These are phyloP conservation scores for Shiraia sp. DNA, from an alignment of 2,329 filamentous ascomycete genomes.

Conservation along the genomic window DNA sequence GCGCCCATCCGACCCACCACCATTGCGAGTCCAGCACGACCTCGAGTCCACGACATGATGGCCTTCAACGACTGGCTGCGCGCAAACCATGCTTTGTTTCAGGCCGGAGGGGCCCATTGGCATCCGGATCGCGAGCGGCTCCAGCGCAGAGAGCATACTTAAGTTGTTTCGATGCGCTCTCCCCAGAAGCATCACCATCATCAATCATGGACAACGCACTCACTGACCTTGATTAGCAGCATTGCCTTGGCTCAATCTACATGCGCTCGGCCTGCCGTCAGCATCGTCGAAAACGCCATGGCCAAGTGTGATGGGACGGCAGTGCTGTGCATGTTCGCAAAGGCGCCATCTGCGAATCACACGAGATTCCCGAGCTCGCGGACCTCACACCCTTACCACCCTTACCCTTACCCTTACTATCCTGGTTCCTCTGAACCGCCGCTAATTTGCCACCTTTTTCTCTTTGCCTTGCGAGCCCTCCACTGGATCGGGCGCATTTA, in stretches of 20 bases:
- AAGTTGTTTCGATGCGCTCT: constrained; percentile 15
- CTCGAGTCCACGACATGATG: constrained; percentile 22
- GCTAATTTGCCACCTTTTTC: constrained; percentile 23
- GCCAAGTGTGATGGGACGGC: constrained; percentile 15
- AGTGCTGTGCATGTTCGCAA: constrained; percentile 14
- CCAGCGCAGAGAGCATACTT: constrained; percentile 1
- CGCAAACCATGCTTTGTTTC: constrained; percentile 1
- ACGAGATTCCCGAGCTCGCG: no score
- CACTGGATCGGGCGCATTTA: constrained; percentile 9
- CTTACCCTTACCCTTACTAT: no score
- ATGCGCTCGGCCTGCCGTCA: no score
- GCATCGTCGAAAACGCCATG: constrained; percentile 16
- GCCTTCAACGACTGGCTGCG: no score
- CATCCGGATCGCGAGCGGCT: no score
- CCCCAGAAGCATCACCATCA: constrained; percentile 9
- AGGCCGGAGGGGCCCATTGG: no score
- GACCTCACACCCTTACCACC: no score
- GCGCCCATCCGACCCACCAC: constrained; percentile 13
- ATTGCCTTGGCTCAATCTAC: constrained; percentile 4
- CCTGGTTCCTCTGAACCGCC: no score
- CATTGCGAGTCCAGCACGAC: constrained; percentile 8
- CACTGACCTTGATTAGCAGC: no score
- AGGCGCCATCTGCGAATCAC: constrained; percentile 15
- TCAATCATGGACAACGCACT: constrained; percentile 9
- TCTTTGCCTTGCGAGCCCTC: constrained; percentile 6